A percentile compares a stretch with the other conserved stretches of the same genome.
phyloP scores from a whole-genome alignment of 352 stramenopile genomes.

The Globisporangium acanthophoron region DNA sequence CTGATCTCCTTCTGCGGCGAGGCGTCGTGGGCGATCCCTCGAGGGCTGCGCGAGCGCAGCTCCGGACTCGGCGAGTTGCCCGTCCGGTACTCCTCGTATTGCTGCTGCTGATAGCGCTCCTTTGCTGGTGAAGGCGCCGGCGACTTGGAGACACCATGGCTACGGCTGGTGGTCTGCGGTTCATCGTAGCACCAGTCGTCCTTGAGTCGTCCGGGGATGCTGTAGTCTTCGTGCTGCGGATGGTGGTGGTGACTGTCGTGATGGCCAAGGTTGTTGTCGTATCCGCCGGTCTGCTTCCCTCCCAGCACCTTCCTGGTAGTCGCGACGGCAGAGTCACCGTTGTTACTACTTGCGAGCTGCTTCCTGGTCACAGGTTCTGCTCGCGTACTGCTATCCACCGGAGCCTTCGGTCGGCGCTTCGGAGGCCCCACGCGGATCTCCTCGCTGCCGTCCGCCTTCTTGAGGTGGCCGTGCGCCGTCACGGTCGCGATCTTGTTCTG shows the following conservation, averaged over 20 bases:
- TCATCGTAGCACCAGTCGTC: conserved; percentile 9
- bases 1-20: conserved; percentile 23
- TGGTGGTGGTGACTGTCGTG: background rate
- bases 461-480: conserved; percentile 69
- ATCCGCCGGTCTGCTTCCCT: conserved; percentile 9
- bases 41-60: conserved; percentile 5
- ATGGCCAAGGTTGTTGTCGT: conserved; percentile 22
- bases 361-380: conserved; percentile 2
- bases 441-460: conserved; percentile 73
- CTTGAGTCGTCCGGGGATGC: conserved; percentile 2
- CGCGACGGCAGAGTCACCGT: conserved; percentile 2
- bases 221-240: background rate
- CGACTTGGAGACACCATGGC: background rate
- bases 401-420: conserved; percentile 34
- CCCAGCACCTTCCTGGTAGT: background rate
- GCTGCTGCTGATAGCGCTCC: background rate
- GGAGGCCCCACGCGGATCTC: conserved; percentile 70
- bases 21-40: background rate
- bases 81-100: background rate
- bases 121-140: conserved; percentile 10
- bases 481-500: conserved; percentile 81
- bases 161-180: conserved; percentile 7
- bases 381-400: background rate
- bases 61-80: background rate
- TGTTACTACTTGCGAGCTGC: conserved; percentile 8